Evolutionary conservation across 345 rosid species (phyloP), one percentile per base, ranked within the genome.

Genomic region (Lepidium sativum): DNA sequence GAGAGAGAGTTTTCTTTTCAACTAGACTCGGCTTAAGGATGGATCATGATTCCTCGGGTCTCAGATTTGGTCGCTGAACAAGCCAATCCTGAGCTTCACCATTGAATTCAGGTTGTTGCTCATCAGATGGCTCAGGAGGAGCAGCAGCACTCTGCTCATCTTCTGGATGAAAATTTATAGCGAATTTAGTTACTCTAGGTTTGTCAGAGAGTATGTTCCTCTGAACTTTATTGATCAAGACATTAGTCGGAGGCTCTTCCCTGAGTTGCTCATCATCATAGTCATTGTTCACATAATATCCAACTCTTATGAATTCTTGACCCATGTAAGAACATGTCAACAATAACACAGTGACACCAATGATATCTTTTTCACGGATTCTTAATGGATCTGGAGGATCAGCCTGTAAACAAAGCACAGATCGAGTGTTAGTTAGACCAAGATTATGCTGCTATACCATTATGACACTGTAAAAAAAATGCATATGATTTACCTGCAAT

Each of bases 131-230:
- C 34, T 66, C 70, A 9, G 47, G 47, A 9, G 68, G 74, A 39
- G 87, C 85, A 9, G 95, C 80, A 38, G 84, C 86, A 34, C 92
- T 82, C 74, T 67, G 82, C 44, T 76, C 68, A 6, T 79, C 81
- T 63, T 87, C 96, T 0, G 98, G 96, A 77, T 83, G 89, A 70
- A 92, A 92, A 53, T 92, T 86, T 63, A 92, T 86, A 67, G 98
- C 97, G 75, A 92, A 92, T 71, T 92, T 92, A 12, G 95, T 92
- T 10, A 89, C 98, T 67, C 97, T 80, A 25, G 98, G 98, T 77
- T 92, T 92, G 75, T 89, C 95, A 0, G 94, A 80, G 52, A 89
- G 75, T 50, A 92, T 89, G 47, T 92, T 89, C 74, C 97, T 81
- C 62, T 87, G 98, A 25, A 92, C 90, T 77, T 79, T 89, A 50